Base-by-base conservation (phyloP, 768 basidiomycete species). In the Galerina marginata region DNA sequence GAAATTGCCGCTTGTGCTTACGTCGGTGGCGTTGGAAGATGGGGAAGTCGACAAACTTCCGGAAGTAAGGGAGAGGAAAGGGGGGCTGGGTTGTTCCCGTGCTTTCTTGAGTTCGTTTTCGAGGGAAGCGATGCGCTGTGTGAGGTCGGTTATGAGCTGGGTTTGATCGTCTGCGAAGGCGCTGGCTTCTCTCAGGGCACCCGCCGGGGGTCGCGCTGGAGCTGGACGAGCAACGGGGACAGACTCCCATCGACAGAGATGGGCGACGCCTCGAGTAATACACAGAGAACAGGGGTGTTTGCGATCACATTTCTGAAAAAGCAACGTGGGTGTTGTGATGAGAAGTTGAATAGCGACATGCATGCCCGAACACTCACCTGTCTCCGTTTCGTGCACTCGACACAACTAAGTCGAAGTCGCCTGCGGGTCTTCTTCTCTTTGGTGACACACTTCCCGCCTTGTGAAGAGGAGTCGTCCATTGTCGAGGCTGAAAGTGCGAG, bases 311-410 rank as follows among this genome's bases (percentile, higher is more conserved):
- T 83, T 82, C 85, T 85, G 37, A 51, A 58, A 48, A 48, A 37
- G 44, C 29, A 40, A 16, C 38, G 23, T 37, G 39, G 47, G 43
- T 40, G 7, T 33, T 33, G 29, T 20, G 20, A 15, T 45, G 54
- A 40, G 29, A 25, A 29, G 55, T 54, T 58, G 29, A 45, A 62
- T 46, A 56, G 48, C 46, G 42, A 46, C 42, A 14, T 23, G 23
- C 40, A 37, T 43, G 38, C 36, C 42, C 51, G 45, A 48, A 39
- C 38, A 69, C 77, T 61, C 63, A 82, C 83, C 75, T 84, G 84
- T 57, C 83, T 75, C 50, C 83, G 77, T 66, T 83, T 84, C 1
- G 85, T 82, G 64, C 84, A 85, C 65, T 85, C 83, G 6, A 85
- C 80, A 63, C 85, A 85, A 65, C 82, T 83, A 37, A 83, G 71